These are phyloP conservation scores for Colletotrichum sp. DNA, from an alignment of 2,329 filamentous ascomycete genomes.

Conservation along the genomic window DNA sequence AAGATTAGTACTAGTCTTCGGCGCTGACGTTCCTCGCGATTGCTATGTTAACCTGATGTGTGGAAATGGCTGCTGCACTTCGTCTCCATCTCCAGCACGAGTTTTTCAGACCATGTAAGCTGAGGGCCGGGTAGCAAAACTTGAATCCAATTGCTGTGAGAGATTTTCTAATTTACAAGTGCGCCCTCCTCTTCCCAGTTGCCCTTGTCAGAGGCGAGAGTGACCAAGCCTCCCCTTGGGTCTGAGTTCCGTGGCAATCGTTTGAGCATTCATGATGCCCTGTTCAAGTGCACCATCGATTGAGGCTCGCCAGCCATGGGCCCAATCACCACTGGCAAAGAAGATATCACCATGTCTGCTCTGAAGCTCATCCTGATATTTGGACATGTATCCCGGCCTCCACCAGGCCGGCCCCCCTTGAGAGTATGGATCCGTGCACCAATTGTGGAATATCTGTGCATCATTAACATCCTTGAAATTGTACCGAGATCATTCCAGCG, in stretches of 20 bases:
- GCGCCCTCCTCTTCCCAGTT: background rate
- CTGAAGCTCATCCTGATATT: constrained; percentile 29
- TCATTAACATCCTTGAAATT: background rate
- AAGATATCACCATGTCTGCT: constrained; percentile 27
- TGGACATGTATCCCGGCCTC: constrained; percentile 23
- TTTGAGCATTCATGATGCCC: constrained; percentile 15
- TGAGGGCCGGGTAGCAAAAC: background rate
- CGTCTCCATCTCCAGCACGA: background rate
- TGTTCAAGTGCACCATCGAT: constrained; percentile 35
- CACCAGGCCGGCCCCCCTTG: constrained; percentile 25
- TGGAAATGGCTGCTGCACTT: background rate
- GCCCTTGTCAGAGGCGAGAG: background rate
- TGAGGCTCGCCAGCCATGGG: constrained; percentile 29
- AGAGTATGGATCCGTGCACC: constrained; percentile 29
- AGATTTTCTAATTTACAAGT: background rate
- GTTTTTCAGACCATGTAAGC: background rate
- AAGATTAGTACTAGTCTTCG: background rate
- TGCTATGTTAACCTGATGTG: rapidly evolving
- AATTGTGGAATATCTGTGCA: constrained; percentile 27
- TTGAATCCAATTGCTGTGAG: background rate
- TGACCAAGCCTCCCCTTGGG: background rate
- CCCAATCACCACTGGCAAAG: constrained; percentile 31
- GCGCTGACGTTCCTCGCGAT: background rate
- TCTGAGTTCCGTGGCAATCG: background rate
- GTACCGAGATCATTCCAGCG: background rate